These are phyloP conservation scores for Ilex paraguariensis DNA, from an alignment of 305 asterid species.

Conservation along the genomic window DNA sequence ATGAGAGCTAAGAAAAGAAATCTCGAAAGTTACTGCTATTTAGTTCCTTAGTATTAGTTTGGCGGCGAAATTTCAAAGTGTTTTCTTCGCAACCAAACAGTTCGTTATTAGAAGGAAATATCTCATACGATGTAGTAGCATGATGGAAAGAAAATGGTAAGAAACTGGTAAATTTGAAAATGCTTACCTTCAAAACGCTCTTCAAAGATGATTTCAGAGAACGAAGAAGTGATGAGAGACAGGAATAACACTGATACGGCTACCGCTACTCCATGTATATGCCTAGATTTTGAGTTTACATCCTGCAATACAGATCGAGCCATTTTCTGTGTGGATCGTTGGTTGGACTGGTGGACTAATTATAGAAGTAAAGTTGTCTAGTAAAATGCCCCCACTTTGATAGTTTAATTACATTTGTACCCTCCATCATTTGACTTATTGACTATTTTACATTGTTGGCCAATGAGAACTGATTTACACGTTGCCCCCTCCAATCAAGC, in stretches of 20 bases:
- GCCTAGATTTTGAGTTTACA: constrained; percentile 25
- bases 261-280: constrained; percentile 3
- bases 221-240: constrained; percentile 30
- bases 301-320: constrained; percentile 4
- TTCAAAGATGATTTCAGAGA: constrained; percentile 74
- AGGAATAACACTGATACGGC: constrained; percentile 13
- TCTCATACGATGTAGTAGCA: constrained; percentile 1
- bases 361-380: constrained; percentile 19
- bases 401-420: constrained; percentile 30
- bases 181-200: constrained; percentile 77
- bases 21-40: too few relatives aligned
- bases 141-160: not conserved
- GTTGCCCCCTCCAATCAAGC: constrained; percentile 13
- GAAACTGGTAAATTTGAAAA: not conserved
- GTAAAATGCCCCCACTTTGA: constrained; percentile 16
- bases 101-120: not conserved
- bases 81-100: too few relatives aligned
- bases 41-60: too few relatives aligned
- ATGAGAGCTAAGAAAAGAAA: too few relatives aligned
- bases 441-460: not conserved
- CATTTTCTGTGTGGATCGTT: constrained; percentile 8
- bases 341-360: constrained; percentile 7
- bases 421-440: constrained; percentile 5
- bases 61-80: too few relatives aligned
- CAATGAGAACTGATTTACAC: constrained; percentile 14